Evolutionary conservation across 192 early-diverging fungal genomes (phyloP).

Genomic region (Phycomyces nitens): DNA sequence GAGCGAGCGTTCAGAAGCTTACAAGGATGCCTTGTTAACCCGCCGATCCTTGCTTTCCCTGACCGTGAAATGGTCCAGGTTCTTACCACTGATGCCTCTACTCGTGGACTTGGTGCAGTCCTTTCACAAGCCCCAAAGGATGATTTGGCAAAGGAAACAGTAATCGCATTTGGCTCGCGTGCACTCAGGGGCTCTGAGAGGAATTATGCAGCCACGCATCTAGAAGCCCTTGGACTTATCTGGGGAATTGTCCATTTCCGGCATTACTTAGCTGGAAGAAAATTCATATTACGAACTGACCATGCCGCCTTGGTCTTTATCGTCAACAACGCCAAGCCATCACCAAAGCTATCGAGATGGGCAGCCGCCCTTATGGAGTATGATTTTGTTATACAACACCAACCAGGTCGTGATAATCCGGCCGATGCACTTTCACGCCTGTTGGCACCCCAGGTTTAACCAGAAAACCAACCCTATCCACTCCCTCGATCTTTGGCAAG

Average conservation of each 20-base stretch:
- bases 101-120: background rate
- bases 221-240: background rate
- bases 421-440: background rate
- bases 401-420: background rate
- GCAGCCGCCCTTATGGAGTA: background rate
- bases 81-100: slow-evolving; percentile 19
- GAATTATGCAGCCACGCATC: slow-evolving; percentile 6
- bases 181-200: background rate
- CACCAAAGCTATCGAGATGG: slow-evolving; percentile 3
- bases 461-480: too few relatives aligned
- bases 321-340: background rate
- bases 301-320: background rate
- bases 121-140: background rate
- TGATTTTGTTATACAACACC: background rate
- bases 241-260: background rate
- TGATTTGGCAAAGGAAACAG: background rate
- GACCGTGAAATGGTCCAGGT: background rate
- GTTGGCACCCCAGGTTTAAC: background rate
- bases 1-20: background rate
- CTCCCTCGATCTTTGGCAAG: background rate
- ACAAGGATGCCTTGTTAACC: background rate
- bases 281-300: background rate
- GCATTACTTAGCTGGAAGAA: background rate
- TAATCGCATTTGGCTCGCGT: background rate
- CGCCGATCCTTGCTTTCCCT: slow-evolving; percentile 10